Base-by-base conservation (phyloP, 164 flowering plant genomes). In the Stephania yunnanensis region DNA sequence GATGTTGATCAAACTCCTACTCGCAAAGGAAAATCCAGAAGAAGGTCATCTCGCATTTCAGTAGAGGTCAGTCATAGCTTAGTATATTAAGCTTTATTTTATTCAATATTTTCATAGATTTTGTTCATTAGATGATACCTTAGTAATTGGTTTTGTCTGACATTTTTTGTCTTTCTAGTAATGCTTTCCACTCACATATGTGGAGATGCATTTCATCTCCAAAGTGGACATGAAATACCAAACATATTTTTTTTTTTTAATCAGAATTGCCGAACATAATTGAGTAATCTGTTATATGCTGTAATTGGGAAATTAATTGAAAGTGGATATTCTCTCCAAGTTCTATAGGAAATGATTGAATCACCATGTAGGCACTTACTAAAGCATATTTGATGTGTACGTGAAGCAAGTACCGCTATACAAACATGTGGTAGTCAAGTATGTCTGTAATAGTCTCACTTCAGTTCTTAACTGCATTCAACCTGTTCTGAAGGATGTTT, bases 11-110 rank as follows among this genome's bases (percentile, higher is more conserved):
- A 85, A 80, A 80, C 83, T 58, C 72, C 86, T 72, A 29, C 79
- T n/a, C 75, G 84, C 68, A 77, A 90, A 30, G 90, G 85, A 77
- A 90, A 87, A 83, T 86, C 90, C 17, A 84, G 85, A 77, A 90
- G 88, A 83, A 90, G 78, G 82, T 7, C 68, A 10, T 76, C 89
- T n/a, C 87, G 87, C 73, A 70, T 70, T 36, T 73, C 86, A 29
- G 73, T 86, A 50, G 91, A 88, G 94, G 98, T 93, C 42, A 36
- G 42, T 36, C 42, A 4, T 36, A 36, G 42, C 42, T 36, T 36
- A 36, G 42, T 36, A 36, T 36, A 36, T 36, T 36, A 36, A 36
- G 42, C 42, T 36, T 36, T 36, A 36, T 36, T 36, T 4, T 36
- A 36, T 36, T 36, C 1, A 36, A 36, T 36, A 36, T 36, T 36